Conservation (phyloP, 106 monocot species). For the Allium cepa region DNA sequence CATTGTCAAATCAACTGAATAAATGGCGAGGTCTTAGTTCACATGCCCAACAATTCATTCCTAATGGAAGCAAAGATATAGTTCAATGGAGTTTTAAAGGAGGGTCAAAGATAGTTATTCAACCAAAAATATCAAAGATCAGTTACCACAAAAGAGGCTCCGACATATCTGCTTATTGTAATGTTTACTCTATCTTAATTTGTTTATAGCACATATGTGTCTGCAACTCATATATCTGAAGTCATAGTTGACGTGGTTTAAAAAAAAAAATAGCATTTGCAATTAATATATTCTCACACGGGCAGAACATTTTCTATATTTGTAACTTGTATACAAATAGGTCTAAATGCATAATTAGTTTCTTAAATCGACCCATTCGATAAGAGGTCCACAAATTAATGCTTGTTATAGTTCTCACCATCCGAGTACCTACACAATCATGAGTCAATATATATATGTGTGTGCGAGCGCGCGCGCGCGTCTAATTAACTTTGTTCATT, state of each 20-base stretch:
- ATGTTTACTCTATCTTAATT: not conserved
- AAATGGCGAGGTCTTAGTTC: not conserved
- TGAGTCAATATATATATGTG: not conserved
- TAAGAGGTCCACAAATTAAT: too few relatives aligned
- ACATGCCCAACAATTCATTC: conserved; percentile 3
- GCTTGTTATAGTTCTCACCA: too few relatives aligned
- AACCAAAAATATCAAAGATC: conserved; percentile 10
- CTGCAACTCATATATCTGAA: not conserved
- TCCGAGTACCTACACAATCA: too few relatives aligned
- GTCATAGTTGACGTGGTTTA: not conserved
- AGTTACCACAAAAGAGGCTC: conserved; percentile 8
- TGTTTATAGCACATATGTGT: not conserved
- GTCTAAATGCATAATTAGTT: not conserved
- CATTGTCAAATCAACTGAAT: not conserved
- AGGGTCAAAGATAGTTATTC: conserved; percentile 13
- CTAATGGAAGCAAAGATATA: not conserved
- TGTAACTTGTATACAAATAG: not conserved
- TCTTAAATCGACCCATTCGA: not conserved
- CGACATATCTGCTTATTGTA: conserved; percentile 27
- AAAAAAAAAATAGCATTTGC: not conserved
- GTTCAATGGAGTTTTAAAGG: conserved; percentile 29
- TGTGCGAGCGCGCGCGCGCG: not conserved
- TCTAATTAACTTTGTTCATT: not conserved
- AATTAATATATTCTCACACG: not conserved
- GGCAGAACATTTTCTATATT: not conserved